A percentile compares a stretch with the other conserved stretches of the same genome.
Conservation (phyloP, 2,329 filamentous ascomycete genomes). For the Aulographum hederae region DNA sequence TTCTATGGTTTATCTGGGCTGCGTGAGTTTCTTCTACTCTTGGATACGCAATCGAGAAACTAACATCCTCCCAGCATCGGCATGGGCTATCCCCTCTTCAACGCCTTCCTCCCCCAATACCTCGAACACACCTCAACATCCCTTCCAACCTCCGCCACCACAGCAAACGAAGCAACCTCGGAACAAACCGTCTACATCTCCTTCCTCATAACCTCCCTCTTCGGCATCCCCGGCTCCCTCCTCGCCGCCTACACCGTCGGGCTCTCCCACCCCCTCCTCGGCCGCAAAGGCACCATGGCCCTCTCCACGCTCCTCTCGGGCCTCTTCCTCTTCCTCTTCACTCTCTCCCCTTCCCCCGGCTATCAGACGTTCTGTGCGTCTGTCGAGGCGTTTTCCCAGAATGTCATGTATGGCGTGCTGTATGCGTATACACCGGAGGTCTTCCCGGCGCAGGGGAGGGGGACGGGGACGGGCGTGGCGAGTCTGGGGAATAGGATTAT, state of each 20-base stretch:
- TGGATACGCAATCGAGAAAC: neutral
- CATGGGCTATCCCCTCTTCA: conserved; percentile 59
- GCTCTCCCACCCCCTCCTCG: conserved; percentile 48
- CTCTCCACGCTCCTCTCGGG: conserved; percentile 48
- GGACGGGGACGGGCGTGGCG: conserved; percentile 54
- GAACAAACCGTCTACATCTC: conserved; percentile 45
- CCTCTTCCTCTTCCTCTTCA: conserved; percentile 49
- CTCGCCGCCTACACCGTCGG: conserved; percentile 58
- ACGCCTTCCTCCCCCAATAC: conserved; percentile 79
- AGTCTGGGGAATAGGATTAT: conserved; percentile 52
- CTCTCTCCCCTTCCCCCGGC: conserved; percentile 35
- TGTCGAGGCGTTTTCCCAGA: conserved; percentile 45
- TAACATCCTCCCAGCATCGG: neutral
- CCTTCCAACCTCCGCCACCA: no score
- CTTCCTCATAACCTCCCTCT: conserved; percentile 62
- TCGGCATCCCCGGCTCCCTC: conserved; percentile 60
- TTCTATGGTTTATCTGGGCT: conserved; percentile 65
- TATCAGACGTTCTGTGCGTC: conserved; percentile 48
- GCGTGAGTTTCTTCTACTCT: conserved; percentile 21
- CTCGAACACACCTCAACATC: conserved; percentile 48
- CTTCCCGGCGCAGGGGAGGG: conserved; percentile 53
- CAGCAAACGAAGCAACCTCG: conserved; percentile 9
- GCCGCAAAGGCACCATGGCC: conserved; percentile 56
- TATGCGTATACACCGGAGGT: conserved; percentile 65
- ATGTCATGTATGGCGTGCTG: conserved; percentile 60